Base-by-base conservation (phyloP, 73 alveolate genomes). In the Paramecium sonneborni region DNA sequence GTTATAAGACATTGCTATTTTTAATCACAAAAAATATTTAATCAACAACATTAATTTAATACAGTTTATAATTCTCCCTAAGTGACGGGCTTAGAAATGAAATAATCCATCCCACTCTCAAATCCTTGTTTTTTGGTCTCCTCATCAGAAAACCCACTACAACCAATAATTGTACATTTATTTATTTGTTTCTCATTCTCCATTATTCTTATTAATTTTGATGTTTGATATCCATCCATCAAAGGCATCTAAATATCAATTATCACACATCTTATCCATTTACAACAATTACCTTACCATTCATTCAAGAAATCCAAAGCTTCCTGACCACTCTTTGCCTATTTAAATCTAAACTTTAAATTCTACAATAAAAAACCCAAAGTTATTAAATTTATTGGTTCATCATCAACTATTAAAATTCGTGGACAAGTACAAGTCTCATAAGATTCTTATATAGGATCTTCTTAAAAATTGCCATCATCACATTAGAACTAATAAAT, bases 1-100 rank as follows among this genome's bases (percentile, higher is more conserved):
- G 93, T 97, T 98, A 92, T 98, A 98, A 92, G 97, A 95, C 93
- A 97, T 96, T 72, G 84, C 84, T 62, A 62, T 62, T 62, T 62
- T 62, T 62, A 32, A 62, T 62, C 84, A 62, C 84, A 62, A 62
- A 62, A 62, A 62, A 62, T 62, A 62, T 62, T 62, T 62, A 62
- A 62, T 62, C 84, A 62, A 62, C 84, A 30, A 62, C 84, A 62
- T 32, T 62, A 62, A 30, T 62, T 30, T 62, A 62, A 62, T 12
- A 62, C 24, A 62, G 84, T 62, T 32, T 62, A 30, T 62, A 62
- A 62, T 62, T 62, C 84, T 32, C 20, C 20, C 26, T 26, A 62
- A 62, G 20, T 62, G 32, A 74, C 87, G 24, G 87, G 67, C 24
- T 74, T 74, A 14, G 67, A 28, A 12, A 74, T 23, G 32, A 37